phyloP scores from a whole-genome alignment of 352 stramenopile genomes.

The Phytophthora ramorum region DNA sequence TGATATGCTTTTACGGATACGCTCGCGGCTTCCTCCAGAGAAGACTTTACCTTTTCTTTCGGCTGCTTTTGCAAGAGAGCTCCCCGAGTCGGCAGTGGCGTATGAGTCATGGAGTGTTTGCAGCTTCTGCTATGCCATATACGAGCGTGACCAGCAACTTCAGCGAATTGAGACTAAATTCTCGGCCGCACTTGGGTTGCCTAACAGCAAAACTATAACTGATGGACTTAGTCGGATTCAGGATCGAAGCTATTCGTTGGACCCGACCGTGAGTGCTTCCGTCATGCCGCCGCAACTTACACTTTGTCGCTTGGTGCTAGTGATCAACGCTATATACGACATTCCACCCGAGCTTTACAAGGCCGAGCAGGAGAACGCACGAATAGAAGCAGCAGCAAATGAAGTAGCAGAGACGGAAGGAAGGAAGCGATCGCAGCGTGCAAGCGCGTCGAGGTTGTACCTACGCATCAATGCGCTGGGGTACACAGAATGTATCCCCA shows the following conservation, averaged over 20 bases:
- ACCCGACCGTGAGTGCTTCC: slow-evolving; percentile 48
- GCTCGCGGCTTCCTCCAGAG: slow-evolving; percentile 55
- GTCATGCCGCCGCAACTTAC: slow-evolving; percentile 73
- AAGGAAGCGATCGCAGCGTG: slow-evolving; percentile 27
- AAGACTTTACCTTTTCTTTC: slow-evolving; percentile 61
- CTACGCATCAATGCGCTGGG: slow-evolving; percentile 76
- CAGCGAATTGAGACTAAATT: slow-evolving; percentile 77
- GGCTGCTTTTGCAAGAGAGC: slow-evolving; percentile 49
- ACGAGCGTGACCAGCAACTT: slow-evolving; percentile 82
- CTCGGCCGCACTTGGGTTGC: slow-evolving; percentile 51
- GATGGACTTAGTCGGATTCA: slow-evolving; percentile 62
- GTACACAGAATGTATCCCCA: slow-evolving; percentile 79
- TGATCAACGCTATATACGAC: slow-evolving; percentile 86
- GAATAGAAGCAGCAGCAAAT: slow-evolving; percentile 34
- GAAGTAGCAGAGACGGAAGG: slow-evolving; percentile 36
- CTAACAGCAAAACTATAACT: slow-evolving; percentile 38
- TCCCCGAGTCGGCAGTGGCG: slow-evolving; percentile 58
- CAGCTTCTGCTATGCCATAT: slow-evolving; percentile 86
- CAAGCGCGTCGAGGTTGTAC: slow-evolving; percentile 57
- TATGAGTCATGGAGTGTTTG: slow-evolving; percentile 90
- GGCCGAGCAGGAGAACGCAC: slow-evolving; percentile 51
- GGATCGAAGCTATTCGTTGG: slow-evolving; percentile 49
- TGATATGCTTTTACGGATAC: slow-evolving; percentile 78
- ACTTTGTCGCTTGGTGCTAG: slow-evolving; percentile 77
- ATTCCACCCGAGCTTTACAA: slow-evolving; percentile 81